phyloP scores from a whole-genome alignment of 2,329 filamentous ascomycete genomes.

The Drechslerella coelobrocha region DNA sequence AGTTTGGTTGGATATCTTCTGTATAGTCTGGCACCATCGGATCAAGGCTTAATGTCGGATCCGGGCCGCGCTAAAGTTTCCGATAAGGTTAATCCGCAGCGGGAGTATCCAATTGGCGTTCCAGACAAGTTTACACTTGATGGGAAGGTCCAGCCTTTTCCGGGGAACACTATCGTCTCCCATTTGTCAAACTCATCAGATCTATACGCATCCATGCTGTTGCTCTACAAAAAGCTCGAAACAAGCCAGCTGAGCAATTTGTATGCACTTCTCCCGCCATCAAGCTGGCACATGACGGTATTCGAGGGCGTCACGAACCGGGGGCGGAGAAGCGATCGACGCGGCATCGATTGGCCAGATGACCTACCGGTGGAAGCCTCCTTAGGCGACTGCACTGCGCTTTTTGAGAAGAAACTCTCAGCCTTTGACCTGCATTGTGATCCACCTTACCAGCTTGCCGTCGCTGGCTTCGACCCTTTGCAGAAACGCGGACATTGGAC shows the following conservation, averaged over 20 bases:
- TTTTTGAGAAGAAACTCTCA: slow-evolving; percentile 49
- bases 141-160: slow-evolving; percentile 53
- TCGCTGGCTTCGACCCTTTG: slow-evolving; percentile 51
- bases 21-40: too few species aligned
- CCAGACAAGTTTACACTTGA: slow-evolving; percentile 54
- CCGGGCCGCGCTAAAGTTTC: too few species aligned
- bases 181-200: slow-evolving; percentile 50
- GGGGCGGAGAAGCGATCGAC: too few species aligned
- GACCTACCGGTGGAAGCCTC: slow-evolving; percentile 40
- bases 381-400: slow-evolving; percentile 47
- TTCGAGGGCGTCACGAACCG: slow-evolving; percentile 55
- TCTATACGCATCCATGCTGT: slow-evolving; percentile 51
- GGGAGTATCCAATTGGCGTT: slow-evolving; percentile 51
- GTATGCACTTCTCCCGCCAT: slow-evolving; percentile 52
- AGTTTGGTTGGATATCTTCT: too few species aligned
- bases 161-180: slow-evolving; percentile 55
- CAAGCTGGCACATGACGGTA: slow-evolving; percentile 56
- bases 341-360: slow-evolving; percentile 53
- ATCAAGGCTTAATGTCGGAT: too few species aligned
- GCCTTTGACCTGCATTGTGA: slow-evolving; percentile 47
- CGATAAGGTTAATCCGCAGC: slow-evolving; percentile 1
- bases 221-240: slow-evolving; percentile 51
- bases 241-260: slow-evolving; percentile 46
- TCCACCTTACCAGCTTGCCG: slow-evolving; percentile 51
- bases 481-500: slow-evolving; percentile 9